Evolutionary conservation across 352 stramenopile species (phyloP).

Genomic region (Phytopythium montanum): DNA sequence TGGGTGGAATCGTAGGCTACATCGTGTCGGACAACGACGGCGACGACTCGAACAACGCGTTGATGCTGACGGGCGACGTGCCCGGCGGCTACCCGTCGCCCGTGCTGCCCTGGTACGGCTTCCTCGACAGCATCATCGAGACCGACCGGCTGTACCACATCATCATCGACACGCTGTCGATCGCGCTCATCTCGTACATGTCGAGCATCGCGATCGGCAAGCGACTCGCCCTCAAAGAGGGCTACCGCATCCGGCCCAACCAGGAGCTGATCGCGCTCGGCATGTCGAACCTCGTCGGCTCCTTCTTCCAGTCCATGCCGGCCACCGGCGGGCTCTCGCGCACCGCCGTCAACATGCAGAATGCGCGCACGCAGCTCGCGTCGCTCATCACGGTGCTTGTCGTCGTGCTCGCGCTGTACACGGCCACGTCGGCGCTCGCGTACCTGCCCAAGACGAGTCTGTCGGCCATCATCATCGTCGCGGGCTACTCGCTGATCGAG

Average conservation of each 20-base stretch:
- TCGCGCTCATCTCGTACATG: constrained; percentile 89
- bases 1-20: constrained; percentile 57
- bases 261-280: constrained; percentile 88
- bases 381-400: constrained; percentile 79
- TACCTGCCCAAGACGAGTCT: constrained; percentile 85
- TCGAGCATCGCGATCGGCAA: constrained; percentile 89
- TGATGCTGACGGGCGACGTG: constrained; percentile 71
- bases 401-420: constrained; percentile 82
- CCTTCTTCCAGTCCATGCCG: constrained; percentile 85
- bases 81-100: constrained; percentile 61
- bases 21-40: constrained; percentile 10
- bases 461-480: constrained; percentile 88
- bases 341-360: constrained; percentile 90
- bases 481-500: constrained; percentile 86
- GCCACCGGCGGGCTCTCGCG: constrained; percentile 87
- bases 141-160: constrained; percentile 51
- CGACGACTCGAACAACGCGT: constrained; percentile 25
- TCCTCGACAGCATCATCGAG: constrained; percentile 39
- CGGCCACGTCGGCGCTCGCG: constrained; percentile 77
- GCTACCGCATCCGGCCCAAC: constrained; percentile 63
- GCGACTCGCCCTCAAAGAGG: constrained; percentile 71
- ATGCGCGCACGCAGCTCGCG: constrained; percentile 78
- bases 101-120: constrained; percentile 46
- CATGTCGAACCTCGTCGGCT: constrained; percentile 81
- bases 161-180: constrained; percentile 64